These are phyloP conservation scores for Penicillium subrubescens DNA, from an alignment of 495 filamentous ascomycete species.

Conservation along the genomic window DNA sequence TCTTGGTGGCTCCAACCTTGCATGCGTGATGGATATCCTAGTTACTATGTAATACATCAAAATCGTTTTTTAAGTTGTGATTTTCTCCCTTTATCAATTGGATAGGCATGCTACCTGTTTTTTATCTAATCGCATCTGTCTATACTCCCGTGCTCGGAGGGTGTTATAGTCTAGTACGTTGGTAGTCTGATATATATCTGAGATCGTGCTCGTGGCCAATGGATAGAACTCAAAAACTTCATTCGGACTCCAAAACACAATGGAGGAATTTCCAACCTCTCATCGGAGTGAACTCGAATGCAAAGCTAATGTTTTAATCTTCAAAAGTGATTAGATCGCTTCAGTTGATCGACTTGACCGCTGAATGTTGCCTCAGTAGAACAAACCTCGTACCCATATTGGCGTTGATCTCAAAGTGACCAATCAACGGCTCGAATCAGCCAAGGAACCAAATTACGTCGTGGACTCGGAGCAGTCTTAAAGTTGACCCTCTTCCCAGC, in stretches of 20 bases:
- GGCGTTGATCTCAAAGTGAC: conserved; percentile 38
- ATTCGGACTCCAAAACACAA: not conserved
- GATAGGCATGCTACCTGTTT: no score
- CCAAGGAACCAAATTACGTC: not conserved
- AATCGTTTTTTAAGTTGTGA: no score
- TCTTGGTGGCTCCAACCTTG: no score
- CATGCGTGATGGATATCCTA: no score
- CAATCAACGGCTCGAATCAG: conserved; percentile 27
- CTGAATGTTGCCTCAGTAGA: not conserved
- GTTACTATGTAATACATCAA: no score
- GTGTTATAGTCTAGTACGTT: no score
- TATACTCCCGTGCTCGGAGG: no score
- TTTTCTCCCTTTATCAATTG: no score
- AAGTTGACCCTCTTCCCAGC: not conserved
- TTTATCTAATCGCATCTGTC: no score
- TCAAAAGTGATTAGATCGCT: not conserved
- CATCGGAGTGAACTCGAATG: no score
- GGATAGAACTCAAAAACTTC: conserved; percentile 6
- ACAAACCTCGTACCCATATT: not conserved
- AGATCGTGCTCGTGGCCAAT: not conserved
- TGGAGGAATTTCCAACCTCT: no score
- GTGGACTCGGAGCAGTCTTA: not conserved
- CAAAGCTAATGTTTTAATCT: no score
- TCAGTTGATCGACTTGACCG: not conserved
- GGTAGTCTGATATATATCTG: not conserved